Evolutionary conservation across 139 green algal species (phyloP).

Genomic region (Picochlorum sp.): DNA sequence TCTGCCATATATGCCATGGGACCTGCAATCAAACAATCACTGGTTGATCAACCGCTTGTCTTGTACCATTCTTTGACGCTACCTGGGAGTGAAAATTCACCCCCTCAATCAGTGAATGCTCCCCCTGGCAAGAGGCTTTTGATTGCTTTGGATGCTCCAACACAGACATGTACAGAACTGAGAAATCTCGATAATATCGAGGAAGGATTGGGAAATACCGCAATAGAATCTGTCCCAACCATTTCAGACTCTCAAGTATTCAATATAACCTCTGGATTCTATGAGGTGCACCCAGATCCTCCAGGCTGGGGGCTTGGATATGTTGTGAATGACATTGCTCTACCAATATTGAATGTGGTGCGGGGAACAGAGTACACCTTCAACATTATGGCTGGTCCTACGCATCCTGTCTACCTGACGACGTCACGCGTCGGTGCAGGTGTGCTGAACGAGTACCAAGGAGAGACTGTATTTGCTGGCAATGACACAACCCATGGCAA

Average conservation of each 20-base stretch:
- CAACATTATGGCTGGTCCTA: constrained; percentile 7
- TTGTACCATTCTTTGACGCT: constrained; percentile 18
- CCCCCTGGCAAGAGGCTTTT: background rate
- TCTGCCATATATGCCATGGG: constrained; percentile 19
- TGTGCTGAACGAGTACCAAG: background rate
- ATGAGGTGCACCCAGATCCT: constrained; percentile 19
- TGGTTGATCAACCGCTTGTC: background rate
- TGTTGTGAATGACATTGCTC: constrained; percentile 13
- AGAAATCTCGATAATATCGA: background rate
- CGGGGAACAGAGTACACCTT: constrained; percentile 17
- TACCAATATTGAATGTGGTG: constrained; percentile 7
- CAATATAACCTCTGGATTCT: constrained; percentile 7
- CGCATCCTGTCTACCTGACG: constrained; percentile 20
- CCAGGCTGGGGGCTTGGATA: constrained; percentile 14
- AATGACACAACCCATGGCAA: constrained; percentile 6
- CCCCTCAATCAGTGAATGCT: background rate
- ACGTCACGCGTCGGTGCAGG: constrained; percentile 12
- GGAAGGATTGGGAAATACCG: too few relatives aligned
- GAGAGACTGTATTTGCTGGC: constrained; percentile 11
- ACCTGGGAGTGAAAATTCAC: constrained; percentile 1
- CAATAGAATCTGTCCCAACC: background rate
- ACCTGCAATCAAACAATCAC: constrained; percentile 14
- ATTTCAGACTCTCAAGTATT: background rate
- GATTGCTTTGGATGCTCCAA: background rate
- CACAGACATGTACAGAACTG: background rate